Percentiles rank a stretch among this genome's conserved stretches.
Conservation (phyloP, 2,329 filamentous ascomycete species). For the Cercospora canescens region DNA sequence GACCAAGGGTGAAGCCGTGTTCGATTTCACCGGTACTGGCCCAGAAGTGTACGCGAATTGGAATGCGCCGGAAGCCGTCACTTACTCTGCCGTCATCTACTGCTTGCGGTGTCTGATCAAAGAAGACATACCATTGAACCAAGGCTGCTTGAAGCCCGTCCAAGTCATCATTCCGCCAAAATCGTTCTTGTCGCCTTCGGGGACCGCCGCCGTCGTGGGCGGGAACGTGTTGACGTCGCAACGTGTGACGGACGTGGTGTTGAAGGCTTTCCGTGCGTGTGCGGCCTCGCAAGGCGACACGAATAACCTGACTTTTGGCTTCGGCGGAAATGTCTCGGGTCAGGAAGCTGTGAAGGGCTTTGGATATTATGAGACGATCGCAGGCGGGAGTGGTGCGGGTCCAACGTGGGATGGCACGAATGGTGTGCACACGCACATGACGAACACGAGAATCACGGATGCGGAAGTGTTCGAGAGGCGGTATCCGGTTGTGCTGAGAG, state of each 20-base stretch:
- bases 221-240: slow-evolving; percentile 79
- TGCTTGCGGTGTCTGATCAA: slow-evolving; percentile 76
- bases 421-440: slow-evolving; percentile 84
- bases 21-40: slow-evolving; percentile 77
- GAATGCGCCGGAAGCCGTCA: slow-evolving; percentile 80
- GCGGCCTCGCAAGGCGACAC: slow-evolving; percentile 78
- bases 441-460: slow-evolving; percentile 82
- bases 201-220: slow-evolving; percentile 77
- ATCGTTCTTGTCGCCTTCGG: slow-evolving; percentile 72
- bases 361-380: slow-evolving; percentile 85
- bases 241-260: slow-evolving; percentile 78
- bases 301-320: slow-evolving; percentile 84
- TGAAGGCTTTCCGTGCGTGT: slow-evolving; percentile 77
- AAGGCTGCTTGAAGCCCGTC: slow-evolving; percentile 78
- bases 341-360: slow-evolving; percentile 70
- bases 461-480: slow-evolving; percentile 75
- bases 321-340: slow-evolving; percentile 65
- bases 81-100: slow-evolving; percentile 83
- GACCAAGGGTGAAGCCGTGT: slow-evolving; percentile 71
- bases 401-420: slow-evolving; percentile 70
- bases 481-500: slow-evolving; percentile 71
- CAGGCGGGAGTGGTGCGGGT: slow-evolving; percentile 73
- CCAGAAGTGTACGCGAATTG: slow-evolving; percentile 68
- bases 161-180: slow-evolving; percentile 70
- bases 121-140: slow-evolving; percentile 82